phyloP scores from a whole-genome alignment of 2,329 filamentous ascomycete genomes.

The Botrytis cinerea region DNA sequence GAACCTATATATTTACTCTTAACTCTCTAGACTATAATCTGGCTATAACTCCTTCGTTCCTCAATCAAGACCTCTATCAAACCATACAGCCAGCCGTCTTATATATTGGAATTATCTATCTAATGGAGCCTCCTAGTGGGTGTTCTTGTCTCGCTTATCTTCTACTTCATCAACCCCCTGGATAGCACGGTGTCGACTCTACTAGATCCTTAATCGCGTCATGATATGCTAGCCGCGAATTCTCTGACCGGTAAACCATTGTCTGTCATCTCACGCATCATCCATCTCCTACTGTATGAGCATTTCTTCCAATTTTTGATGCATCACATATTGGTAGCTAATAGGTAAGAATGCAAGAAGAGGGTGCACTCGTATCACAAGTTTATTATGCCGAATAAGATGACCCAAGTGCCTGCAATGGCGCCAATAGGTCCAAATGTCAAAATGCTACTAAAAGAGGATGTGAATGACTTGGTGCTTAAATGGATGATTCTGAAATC shows the following conservation, averaged over 20 bases:
- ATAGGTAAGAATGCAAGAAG: neutral
- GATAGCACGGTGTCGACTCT: neutral
- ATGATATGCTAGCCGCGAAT: neutral
- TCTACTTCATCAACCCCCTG: neutral
- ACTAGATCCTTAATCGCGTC: neutral
- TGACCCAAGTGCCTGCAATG: neutral
- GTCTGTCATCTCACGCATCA: neutral
- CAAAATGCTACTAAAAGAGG: neutral
- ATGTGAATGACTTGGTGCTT: neutral
- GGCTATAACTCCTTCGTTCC: neutral
- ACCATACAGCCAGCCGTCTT: neutral
- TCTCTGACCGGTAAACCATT: neutral
- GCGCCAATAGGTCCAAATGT: neutral
- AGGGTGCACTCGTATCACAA: neutral
- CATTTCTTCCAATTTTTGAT: neutral
- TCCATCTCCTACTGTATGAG: neutral
- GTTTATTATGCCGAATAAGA: neutral
- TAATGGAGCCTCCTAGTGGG: neutral
- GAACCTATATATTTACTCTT: neutral
- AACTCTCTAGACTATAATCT: neutral
- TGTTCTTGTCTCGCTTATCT: neutral
- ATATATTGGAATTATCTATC: neutral
- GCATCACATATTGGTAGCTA: neutral
- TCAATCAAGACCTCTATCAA: neutral
- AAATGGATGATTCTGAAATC: no score